phyloP scores from a whole-genome alignment of 148 eudicot genomes.

The Polygonum aviculare region DNA sequence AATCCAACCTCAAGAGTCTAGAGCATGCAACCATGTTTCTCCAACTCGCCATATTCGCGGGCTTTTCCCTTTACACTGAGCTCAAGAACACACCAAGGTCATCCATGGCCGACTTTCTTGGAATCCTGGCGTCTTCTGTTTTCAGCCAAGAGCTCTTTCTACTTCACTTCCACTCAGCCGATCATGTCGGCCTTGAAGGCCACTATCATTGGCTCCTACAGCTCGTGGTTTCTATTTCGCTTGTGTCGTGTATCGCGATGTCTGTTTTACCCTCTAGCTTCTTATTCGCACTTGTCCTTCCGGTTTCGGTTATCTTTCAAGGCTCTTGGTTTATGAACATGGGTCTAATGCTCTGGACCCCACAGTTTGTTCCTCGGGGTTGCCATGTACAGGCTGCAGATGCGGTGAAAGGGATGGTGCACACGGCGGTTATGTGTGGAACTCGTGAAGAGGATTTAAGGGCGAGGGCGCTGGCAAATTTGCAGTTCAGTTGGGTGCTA shows the following conservation, averaged over 20 bases:
- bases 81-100: constrained; percentile 24
- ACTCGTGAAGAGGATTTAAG: constrained; percentile 46
- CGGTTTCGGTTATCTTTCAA: constrained; percentile 58
- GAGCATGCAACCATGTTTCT: constrained; percentile 89
- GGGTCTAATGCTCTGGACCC: constrained; percentile 79
- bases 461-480: constrained; percentile 71
- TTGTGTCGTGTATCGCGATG: constrained; percentile 32
- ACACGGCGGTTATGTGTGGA: constrained; percentile 51
- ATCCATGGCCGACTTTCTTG: constrained; percentile 28
- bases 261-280: constrained; percentile 33
- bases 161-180: constrained; percentile 66
- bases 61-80: constrained; percentile 52
- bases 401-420: constrained; percentile 15
- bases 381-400: constrained; percentile 27
- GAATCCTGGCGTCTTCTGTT: constrained; percentile 57
- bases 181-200: constrained; percentile 80
- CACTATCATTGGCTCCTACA: constrained; percentile 81
- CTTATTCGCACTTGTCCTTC: constrained; percentile 44
- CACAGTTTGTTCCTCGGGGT: constrained; percentile 54
- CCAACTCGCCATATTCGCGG: constrained; percentile 57
- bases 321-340: constrained; percentile 77
- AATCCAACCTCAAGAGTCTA: constrained; percentile 48
- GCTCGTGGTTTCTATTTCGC: constrained; percentile 52
- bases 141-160: constrained; percentile 26
- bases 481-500: constrained; percentile 90